A percentile compares a stretch with the other conserved stretches of the same genome.
Conservation (phyloP, 108 stramenopile genomes). For the Fragilaria radians region DNA sequence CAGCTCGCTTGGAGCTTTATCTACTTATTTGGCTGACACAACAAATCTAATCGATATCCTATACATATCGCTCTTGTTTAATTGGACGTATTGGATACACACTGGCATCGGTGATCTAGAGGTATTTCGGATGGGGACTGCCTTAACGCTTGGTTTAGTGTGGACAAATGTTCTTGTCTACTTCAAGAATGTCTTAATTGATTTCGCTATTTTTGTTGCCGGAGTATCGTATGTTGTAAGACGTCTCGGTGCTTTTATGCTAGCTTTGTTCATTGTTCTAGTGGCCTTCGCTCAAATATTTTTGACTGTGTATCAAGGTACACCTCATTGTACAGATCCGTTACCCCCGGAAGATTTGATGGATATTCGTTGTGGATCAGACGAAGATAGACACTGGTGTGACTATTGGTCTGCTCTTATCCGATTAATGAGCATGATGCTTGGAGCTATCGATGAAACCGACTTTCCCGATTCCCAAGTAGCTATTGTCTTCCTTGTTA, state of each 20-base stretch:
- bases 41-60: constrained; percentile 56
- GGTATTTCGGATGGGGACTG: constrained; percentile 30
- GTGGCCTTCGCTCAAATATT: constrained; percentile 62
- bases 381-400: not conserved
- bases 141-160: constrained; percentile 23
- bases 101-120: too few relatives aligned
- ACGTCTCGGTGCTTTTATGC: constrained; percentile 43
- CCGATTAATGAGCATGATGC: constrained; percentile 45
- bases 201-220: constrained; percentile 53
- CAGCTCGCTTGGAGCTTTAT: constrained; percentile 42
- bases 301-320: constrained; percentile 30
- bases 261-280: constrained; percentile 47
- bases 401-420: constrained; percentile 2
- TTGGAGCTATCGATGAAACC: constrained; percentile 42
- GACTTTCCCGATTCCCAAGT: constrained; percentile 15
- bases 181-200: constrained; percentile 41
- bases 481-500: constrained; percentile 23
- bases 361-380: constrained; percentile 18
- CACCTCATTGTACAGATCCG: constrained; percentile 63
- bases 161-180: constrained; percentile 41
- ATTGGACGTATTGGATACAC: constrained; percentile 15
- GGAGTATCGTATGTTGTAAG: constrained; percentile 48
- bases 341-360: constrained; percentile 64
- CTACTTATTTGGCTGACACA: constrained; percentile 49
- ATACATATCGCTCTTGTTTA: constrained; percentile 38